Evolutionary conservation across 2,329 filamentous ascomycete genomes (phyloP).

Genomic region (Amauroascus niger): DNA sequence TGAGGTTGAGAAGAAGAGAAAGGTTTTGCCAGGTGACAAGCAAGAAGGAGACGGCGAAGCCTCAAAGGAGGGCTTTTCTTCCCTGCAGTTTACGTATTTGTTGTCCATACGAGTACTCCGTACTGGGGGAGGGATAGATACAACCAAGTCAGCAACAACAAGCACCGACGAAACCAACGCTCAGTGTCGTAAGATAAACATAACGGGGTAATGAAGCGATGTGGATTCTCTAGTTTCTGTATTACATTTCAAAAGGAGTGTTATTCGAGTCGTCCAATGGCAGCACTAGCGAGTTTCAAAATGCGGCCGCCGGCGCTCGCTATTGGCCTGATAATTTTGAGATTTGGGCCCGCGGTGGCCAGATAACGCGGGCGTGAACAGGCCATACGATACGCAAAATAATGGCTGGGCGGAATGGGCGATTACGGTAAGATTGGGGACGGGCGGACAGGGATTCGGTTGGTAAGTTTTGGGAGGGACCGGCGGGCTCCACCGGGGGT

Average conservation of each 20-base stretch:
- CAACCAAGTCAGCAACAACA: no score
- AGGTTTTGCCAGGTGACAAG: conserved; percentile 1
- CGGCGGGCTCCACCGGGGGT: conserved; percentile 2
- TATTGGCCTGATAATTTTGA: background rate
- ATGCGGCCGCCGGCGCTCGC: background rate
- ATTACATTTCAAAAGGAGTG: background rate
- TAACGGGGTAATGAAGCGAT: background rate
- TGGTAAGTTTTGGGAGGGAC: conserved; percentile 2
- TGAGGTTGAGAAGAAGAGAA: conserved; percentile 13
- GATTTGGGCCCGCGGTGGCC: background rate
- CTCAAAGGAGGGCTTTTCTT: conserved; percentile 1
- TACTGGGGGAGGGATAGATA: no score
- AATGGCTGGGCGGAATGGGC: background rate
- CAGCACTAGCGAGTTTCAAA: conserved; percentile 1
- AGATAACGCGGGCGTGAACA: background rate
- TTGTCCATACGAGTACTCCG: background rate
- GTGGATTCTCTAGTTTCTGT: background rate
- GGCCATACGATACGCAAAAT: background rate
- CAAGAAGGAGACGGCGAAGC: background rate
- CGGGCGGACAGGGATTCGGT: background rate
- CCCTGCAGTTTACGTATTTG: background rate
- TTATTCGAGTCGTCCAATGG: background rate
- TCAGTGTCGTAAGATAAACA: background rate
- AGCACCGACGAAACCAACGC: background rate
- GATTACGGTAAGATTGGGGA: background rate